A percentile compares a stretch with the other conserved stretches of the same genome.
Conservation (phyloP, 1,284 basidiomycete genomes). For the Cronartium quercuum region DNA sequence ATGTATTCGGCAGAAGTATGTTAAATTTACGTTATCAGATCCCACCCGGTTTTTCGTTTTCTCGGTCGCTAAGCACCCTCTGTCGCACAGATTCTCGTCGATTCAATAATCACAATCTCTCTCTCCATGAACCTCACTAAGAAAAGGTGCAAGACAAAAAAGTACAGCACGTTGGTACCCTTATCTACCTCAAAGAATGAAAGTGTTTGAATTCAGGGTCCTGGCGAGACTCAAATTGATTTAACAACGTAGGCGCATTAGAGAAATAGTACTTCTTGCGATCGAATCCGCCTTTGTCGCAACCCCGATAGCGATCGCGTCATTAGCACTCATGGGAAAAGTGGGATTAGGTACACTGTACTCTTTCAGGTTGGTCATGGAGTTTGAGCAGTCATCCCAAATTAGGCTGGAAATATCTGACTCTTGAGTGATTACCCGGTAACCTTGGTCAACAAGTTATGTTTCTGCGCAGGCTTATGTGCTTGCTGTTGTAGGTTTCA, state of each 20-base stretch:
- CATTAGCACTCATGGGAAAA: neutral
- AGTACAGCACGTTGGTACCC: neutral
- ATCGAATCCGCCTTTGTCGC: neutral
- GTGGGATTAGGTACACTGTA: neutral
- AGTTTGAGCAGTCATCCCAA: neutral
- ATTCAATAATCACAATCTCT: neutral
- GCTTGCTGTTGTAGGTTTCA: neutral
- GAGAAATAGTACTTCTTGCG: neutral
- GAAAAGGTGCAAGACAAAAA: neutral
- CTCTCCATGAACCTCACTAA: neutral
- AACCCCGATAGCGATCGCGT: neutral
- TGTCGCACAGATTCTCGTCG: neutral
- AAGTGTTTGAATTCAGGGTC: too few relatives aligned
- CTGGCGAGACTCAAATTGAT: too few relatives aligned
- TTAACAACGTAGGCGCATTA: too few relatives aligned
- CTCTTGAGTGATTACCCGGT: neutral
- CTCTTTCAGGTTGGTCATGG: neutral
- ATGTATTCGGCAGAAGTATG: neutral
- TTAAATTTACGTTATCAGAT: neutral
- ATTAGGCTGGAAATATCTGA: neutral
- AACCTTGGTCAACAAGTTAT: neutral
- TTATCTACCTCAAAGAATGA: too few relatives aligned
- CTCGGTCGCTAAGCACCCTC: neutral
- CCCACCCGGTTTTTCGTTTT: neutral
- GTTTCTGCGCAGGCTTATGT: neutral